Percentiles rank a stretch among this genome's conserved stretches.
phyloP scores from a whole-genome alignment of 192 early-diverging fungal species.

The Allomyces javanicus region DNA sequence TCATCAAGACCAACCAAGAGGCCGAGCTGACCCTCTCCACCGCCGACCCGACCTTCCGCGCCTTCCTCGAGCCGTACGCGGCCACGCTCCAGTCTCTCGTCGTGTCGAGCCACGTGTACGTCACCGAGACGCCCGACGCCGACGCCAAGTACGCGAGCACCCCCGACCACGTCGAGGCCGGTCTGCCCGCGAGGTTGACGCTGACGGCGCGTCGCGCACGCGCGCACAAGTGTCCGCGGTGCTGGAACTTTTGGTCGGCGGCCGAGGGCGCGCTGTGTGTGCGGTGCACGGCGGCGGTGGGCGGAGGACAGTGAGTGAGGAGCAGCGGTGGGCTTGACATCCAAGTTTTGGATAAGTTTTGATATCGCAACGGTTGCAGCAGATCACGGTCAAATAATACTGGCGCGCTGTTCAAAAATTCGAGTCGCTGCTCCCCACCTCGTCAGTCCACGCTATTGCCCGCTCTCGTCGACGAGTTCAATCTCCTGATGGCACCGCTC shows the following conservation, averaged over 20 bases:
- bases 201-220: conserved; percentile 26
- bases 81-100: not conserved
- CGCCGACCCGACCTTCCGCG: not conserved
- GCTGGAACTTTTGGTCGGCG: conserved; percentile 43
- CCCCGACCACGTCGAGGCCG: conserved; percentile 2
- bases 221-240: conserved; percentile 56
- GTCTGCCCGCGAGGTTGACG: conserved; percentile 9
- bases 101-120: not conserved
- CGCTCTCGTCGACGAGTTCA: conserved; percentile 30
- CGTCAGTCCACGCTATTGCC: not conserved
- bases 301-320: too few species aligned
- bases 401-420: too few species aligned
- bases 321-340: too few species aligned
- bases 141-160: not conserved
- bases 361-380: too few species aligned
- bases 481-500: conserved; percentile 31
- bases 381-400: too few species aligned
- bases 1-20: not conserved
- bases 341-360: too few species aligned
- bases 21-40: not conserved
- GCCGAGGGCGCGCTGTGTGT: conserved; percentile 28
- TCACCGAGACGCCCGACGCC: not conserved
- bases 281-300: conserved; percentile 28
- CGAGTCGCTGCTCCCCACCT: too few species aligned
- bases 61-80: not conserved